Conservation (phyloP, 371 early-diverging fungal genomes). For the Cokeromyces recurvatus region DNA sequence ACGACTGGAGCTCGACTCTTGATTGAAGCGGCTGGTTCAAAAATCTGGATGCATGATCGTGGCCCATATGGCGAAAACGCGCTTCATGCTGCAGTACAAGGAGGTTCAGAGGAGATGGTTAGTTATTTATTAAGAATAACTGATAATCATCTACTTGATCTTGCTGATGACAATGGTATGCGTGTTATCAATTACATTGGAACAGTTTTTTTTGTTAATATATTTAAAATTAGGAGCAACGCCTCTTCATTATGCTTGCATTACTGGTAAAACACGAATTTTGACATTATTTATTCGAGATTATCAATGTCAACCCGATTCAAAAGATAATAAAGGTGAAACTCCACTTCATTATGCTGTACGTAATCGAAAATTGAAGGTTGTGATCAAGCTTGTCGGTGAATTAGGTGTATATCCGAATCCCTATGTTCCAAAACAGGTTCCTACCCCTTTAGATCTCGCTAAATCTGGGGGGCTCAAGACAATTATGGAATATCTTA, state of each 20-base stretch:
- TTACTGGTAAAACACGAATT: conserved; percentile 21
- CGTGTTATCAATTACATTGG: too few species aligned
- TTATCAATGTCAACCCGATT: conserved; percentile 13
- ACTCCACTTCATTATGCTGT: conserved; percentile 44
- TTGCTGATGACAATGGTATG: conserved; percentile 24
- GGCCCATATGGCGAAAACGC: conserved; percentile 30
- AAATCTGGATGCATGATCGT: conserved; percentile 12
- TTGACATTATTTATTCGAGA: conserved; percentile 24
- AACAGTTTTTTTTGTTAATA: background rate
- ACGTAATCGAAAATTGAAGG: conserved; percentile 23
- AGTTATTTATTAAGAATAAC: conserved; percentile 18
- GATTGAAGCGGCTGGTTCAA: conserved; percentile 21
- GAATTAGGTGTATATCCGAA: conserved; percentile 35
- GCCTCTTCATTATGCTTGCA: conserved; percentile 45
- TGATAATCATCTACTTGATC: conserved; percentile 17
- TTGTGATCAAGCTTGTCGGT: conserved; percentile 22
- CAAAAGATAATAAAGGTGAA: conserved; percentile 31
- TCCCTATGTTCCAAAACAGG: conserved; percentile 28
- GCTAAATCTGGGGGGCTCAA: conserved; percentile 29
- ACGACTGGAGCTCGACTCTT: conserved; percentile 28
- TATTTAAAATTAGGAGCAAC: conserved; percentile 29
- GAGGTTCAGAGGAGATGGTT: conserved; percentile 25
- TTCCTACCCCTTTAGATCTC: conserved; percentile 35
- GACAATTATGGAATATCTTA: conserved; percentile 24
- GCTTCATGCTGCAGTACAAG: conserved; percentile 34